These are phyloP conservation scores for Talaromyces verruculosus DNA, from an alignment of 2,329 filamentous ascomycete species.

Conservation along the genomic window DNA sequence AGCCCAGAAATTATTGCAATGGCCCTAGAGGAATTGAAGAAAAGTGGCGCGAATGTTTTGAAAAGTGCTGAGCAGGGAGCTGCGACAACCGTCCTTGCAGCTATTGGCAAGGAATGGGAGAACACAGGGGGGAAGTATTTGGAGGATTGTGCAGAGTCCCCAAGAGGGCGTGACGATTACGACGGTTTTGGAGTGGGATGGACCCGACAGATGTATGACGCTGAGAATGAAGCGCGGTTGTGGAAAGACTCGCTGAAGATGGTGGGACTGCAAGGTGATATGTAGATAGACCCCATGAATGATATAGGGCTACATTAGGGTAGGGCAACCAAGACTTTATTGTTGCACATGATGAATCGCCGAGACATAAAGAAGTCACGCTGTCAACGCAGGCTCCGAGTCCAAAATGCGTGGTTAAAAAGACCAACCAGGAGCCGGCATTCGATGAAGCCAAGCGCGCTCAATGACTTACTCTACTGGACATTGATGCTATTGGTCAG, in stretches of 20 bases:
- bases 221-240: constrained; percentile 31
- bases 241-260: constrained; percentile 34
- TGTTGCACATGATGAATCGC: neutral
- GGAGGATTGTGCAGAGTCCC: constrained; percentile 23
- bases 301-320: neutral
- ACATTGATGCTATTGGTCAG: neutral
- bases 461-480: neutral
- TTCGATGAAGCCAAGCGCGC: neutral
- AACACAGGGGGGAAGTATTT: constrained; percentile 36
- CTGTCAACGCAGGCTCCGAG: neutral
- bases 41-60: constrained; percentile 17
- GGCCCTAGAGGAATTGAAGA: neutral
- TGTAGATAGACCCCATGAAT: neutral
- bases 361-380: neutral
- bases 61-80: constrained; percentile 39
- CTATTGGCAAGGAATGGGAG: constrained; percentile 32
- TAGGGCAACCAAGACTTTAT: neutral
- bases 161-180: constrained; percentile 13
- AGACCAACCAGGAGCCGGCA: neutral
- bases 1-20: constrained; percentile 2
- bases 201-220: constrained; percentile 26
- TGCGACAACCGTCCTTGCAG: constrained; percentile 38
- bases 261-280: constrained; percentile 17
- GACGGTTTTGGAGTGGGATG: constrained; percentile 11
- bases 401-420: neutral